Evolutionary conservation across 2,329 filamentous ascomycete species (phyloP).

Genomic region (Aphanocladium album): DNA sequence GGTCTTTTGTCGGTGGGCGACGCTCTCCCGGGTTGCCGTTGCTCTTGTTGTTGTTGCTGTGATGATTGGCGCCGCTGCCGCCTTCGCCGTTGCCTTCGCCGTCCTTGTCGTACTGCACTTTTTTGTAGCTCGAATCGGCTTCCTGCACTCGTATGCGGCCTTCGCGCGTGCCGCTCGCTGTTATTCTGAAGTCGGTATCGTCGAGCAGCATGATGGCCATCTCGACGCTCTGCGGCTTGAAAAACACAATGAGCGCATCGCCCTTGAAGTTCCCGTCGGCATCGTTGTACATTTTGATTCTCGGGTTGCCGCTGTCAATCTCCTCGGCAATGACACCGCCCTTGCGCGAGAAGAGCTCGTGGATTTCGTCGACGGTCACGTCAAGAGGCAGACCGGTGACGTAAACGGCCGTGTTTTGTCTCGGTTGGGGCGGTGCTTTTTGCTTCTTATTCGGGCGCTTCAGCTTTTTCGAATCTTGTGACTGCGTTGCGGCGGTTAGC

Average conservation of each 20-base stretch:
- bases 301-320: constrained; percentile 79
- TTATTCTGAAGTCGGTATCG: constrained; percentile 73
- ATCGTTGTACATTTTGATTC: constrained; percentile 90
- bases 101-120: constrained; percentile 61
- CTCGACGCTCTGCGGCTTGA: constrained; percentile 87
- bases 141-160: constrained; percentile 75
- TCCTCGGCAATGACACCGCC: constrained; percentile 91
- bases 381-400: constrained; percentile 82
- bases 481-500: background rate
- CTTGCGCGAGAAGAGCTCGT: constrained; percentile 74
- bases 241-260: constrained; percentile 89
- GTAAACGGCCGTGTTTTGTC: constrained; percentile 85
- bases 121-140: constrained; percentile 90
- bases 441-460: constrained; percentile 40
- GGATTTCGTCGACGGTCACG: constrained; percentile 72
- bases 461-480: constrained; percentile 13
- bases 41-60: constrained; percentile 23
- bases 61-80: constrained; percentile 21
- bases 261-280: constrained; percentile 83
- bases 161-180: constrained; percentile 42
- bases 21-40: constrained; percentile 28
- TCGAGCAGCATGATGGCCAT: constrained; percentile 78
- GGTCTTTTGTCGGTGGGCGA: constrained; percentile 50
- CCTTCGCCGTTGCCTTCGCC: constrained; percentile 18
- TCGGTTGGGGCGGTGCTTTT: constrained; percentile 45